A percentile compares a stretch with the other conserved stretches of the same genome.
These are phyloP conservation scores for Agarophyton chilense DNA, from an alignment of 23 red algal species.

Conservation along the genomic window DNA sequence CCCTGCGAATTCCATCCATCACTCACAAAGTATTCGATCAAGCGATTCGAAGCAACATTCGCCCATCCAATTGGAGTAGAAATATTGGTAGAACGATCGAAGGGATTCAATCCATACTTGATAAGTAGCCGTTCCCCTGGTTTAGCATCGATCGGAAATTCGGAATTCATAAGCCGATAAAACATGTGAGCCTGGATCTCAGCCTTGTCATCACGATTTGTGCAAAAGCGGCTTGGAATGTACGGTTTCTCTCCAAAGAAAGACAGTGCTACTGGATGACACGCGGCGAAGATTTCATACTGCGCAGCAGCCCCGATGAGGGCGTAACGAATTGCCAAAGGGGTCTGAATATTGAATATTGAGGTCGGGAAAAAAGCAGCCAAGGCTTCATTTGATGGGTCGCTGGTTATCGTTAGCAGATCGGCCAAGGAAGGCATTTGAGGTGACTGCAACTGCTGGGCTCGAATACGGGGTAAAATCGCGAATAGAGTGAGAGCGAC, in stretches of 20 bases:
- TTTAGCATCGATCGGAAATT: constrained; percentile 27
- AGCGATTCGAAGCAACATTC: constrained; percentile 16
- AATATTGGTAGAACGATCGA: constrained; percentile 3
- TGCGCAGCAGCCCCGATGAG: neutral
- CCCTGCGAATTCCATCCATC: constrained; percentile 64
- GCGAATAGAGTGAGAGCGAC: neutral
- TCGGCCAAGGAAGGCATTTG: neutral
- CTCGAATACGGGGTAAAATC: neutral
- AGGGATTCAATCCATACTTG: neutral
- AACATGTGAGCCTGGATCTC: constrained; percentile 19
- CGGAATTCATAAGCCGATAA: neutral
- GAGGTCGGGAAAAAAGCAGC: constrained; percentile 22
- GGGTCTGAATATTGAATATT: constrained; percentile 20
- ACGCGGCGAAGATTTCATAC: constrained; percentile 31
- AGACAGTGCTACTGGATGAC: constrained; percentile 15
- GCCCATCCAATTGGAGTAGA: constrained; percentile 33
- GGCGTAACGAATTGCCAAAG: neutral
- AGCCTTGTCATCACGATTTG: neutral
- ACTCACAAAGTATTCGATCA: constrained; percentile 21
- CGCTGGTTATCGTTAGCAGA: neutral
- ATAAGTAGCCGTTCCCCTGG: neutral
- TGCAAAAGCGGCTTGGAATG: constrained; percentile 3
- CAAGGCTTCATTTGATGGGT: constrained; percentile 10
- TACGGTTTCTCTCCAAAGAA: constrained; percentile 15
- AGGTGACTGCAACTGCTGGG: neutral